These are phyloP conservation scores for Leishmania gerbilli DNA, from an alignment of 208 protist species.

Conservation along the genomic window DNA sequence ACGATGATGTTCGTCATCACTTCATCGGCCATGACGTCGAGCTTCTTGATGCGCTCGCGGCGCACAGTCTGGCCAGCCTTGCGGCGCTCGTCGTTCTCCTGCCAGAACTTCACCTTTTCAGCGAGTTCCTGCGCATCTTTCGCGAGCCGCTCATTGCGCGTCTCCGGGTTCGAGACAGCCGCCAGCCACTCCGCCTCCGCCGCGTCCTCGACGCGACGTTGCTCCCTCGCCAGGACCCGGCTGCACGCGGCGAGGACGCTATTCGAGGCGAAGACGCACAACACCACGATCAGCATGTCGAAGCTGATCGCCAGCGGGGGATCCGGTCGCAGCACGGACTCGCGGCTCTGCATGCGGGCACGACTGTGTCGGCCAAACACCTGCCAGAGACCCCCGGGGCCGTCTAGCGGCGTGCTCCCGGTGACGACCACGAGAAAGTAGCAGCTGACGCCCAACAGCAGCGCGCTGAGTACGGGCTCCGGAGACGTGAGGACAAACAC, in stretches of 20 bases:
- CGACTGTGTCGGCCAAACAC: slow-evolving; percentile 27
- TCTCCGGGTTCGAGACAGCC: slow-evolving; percentile 12
- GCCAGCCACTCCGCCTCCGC: slow-evolving; percentile 15
- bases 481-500: slow-evolving; percentile 20
- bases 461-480: slow-evolving; percentile 10
- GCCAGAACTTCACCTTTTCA: slow-evolving; percentile 30
- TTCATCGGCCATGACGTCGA: slow-evolving; percentile 39
- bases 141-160: slow-evolving; percentile 23
- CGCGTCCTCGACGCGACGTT: slow-evolving; percentile 23
- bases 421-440: slow-evolving; percentile 13
- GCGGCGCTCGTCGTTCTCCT: slow-evolving; percentile 36
- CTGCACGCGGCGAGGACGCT: slow-evolving; percentile 38
- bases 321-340: slow-evolving; percentile 20
- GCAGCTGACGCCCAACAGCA: slow-evolving; percentile 7
- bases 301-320: slow-evolving; percentile 40
- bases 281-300: slow-evolving; percentile 45
- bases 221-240: slow-evolving; percentile 28
- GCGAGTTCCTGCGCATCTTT: slow-evolving; percentile 18
- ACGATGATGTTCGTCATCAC: slow-evolving; percentile 55
- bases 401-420: slow-evolving; percentile 9
- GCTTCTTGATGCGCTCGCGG: slow-evolving; percentile 30
- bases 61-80: slow-evolving; percentile 22
- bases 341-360: slow-evolving; percentile 29
- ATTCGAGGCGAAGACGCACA: slow-evolving; percentile 40
- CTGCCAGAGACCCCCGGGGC: slow-evolving; percentile 19